Evolutionary conservation across 169 alveolate genomes (phyloP).

Genomic region (Plasmodium chabaudi): DNA sequence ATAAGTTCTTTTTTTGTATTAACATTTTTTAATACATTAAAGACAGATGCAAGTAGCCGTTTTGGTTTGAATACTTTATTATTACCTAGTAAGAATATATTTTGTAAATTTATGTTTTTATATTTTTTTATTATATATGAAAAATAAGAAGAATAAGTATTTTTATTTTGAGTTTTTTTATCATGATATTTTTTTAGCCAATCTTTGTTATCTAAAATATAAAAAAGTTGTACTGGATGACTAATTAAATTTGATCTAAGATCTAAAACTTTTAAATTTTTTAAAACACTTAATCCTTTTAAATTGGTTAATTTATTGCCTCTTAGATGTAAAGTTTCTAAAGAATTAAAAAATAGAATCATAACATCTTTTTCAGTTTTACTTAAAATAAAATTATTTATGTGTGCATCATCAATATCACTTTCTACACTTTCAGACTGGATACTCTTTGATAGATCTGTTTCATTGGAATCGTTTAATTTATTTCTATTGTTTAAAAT

Average conservation of each 20-base stretch:
- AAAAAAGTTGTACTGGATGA: conserved; percentile 68
- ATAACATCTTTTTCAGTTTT: conserved; percentile 70
- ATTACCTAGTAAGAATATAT: conserved; percentile 31
- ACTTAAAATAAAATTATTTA: conserved; percentile 27
- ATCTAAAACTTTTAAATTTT: conserved; percentile 28
- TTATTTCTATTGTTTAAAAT: conserved; percentile 12
- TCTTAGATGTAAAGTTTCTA: conserved; percentile 41
- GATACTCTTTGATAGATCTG: background rate
- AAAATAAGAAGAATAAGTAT: conserved; percentile 21
- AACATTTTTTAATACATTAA: conserved; percentile 21
- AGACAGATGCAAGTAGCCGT: conserved; percentile 29
- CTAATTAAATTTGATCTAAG: conserved; percentile 52
- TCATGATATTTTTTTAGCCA: conserved; percentile 42
- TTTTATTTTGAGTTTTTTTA: background rate
- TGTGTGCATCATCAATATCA: conserved; percentile 35
- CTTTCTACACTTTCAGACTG: background rate
- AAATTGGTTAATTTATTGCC: conserved; percentile 56
- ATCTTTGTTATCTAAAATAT: conserved; percentile 46
- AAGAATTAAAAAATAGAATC: conserved; percentile 62
- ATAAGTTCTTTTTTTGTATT: conserved; percentile 3
- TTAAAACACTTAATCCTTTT: conserved; percentile 62
- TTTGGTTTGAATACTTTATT: conserved; percentile 29
- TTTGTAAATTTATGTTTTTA: conserved; percentile 20
- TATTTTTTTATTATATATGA: conserved; percentile 19
- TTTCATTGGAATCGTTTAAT: background rate